Conservation (phyloP, 305 asterid species). For the Solanum chacoense region DNA sequence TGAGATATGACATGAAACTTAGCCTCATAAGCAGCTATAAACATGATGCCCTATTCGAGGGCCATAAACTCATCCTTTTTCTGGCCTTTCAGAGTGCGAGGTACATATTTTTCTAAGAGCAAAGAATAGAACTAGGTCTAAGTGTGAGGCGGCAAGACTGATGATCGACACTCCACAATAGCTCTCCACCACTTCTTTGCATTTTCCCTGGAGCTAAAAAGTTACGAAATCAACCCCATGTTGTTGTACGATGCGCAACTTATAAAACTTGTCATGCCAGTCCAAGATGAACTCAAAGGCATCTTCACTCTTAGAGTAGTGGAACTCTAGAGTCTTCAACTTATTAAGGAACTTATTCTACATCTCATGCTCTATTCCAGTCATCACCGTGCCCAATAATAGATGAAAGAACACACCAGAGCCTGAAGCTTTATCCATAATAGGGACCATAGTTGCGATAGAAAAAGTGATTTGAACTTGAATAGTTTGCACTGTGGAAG, state of each 20-base stretch:
- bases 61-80: not conserved
- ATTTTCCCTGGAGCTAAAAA: not conserved
- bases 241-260: not conserved
- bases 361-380: not conserved
- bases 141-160: not conserved
- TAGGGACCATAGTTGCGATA: not conserved
- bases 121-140: not conserved
- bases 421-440: not conserved
- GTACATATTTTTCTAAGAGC: not conserved
- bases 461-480: not conserved
- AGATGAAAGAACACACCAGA: not conserved
- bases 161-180: not conserved
- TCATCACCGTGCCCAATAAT: not conserved
- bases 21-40: not conserved
- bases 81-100: not conserved
- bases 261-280: not conserved
- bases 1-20: not conserved
- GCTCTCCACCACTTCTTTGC: not conserved
- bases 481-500: not conserved
- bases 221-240: not conserved
- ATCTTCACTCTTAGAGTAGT: not conserved
- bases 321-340: not conserved
- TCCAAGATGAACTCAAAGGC: not conserved
- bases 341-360: not conserved
- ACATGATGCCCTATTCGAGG: not conserved